phyloP scores from a whole-genome alignment of 805 yeast species.

The Saturnispora ahearnii region DNA sequence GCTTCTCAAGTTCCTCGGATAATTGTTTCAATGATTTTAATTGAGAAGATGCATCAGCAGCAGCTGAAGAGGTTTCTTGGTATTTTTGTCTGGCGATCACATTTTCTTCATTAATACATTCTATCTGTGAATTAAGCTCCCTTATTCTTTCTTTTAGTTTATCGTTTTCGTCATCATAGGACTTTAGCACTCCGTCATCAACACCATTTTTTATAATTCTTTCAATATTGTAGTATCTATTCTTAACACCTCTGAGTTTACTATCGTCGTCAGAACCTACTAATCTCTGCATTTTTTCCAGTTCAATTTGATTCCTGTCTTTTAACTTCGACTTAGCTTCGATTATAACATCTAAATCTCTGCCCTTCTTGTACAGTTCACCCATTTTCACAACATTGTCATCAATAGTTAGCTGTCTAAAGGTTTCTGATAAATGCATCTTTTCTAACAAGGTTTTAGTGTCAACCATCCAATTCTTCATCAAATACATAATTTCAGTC shows the following conservation, averaged over 20 bases:
- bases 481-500: constrained; percentile 24
- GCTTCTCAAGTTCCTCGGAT: constrained; percentile 22
- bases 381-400: constrained; percentile 33
- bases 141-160: constrained; percentile 9
- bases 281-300: constrained; percentile 12
- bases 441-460: constrained; percentile 17
- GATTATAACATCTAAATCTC: constrained; percentile 26
- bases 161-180: constrained; percentile 1
- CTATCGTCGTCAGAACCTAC: constrained; percentile 12
- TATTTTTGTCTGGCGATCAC: constrained; percentile 32
- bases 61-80: constrained; percentile 37
- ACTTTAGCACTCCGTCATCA: not conserved
- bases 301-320: constrained; percentile 24
- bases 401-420: constrained; percentile 34
- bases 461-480: constrained; percentile 20
- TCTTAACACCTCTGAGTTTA: not conserved
- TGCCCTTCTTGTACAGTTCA: constrained; percentile 30
- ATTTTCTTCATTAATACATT: constrained; percentile 18
- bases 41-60: constrained; percentile 34
- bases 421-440: constrained; percentile 31
- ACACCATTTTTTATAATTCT: not conserved
- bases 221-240: constrained; percentile 8
- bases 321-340: constrained; percentile 24
- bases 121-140: constrained; percentile 9
- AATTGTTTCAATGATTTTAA: constrained; percentile 20